Base-by-base conservation (phyloP, 75 land plant species). In the Cunninghamia lanceolata region DNA sequence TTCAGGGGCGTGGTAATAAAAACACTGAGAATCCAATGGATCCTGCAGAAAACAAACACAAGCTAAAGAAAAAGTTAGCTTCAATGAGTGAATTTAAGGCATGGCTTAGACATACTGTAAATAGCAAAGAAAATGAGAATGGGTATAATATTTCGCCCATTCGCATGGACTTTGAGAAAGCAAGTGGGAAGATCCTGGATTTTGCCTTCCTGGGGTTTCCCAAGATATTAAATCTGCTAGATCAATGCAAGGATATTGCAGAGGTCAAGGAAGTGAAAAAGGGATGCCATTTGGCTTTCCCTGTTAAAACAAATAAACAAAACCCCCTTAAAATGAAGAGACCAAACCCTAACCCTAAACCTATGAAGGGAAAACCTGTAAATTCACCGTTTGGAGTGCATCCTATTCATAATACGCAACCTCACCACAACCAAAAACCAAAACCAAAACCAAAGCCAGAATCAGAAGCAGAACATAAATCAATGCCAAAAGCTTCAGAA, bases 271-370 rank as follows among this genome's bases (percentile, higher is more conserved):
- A 78, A 78, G 47, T 78, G 11, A 78, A 9, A 21, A 42, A 77
- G 19, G 82, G 82, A 78, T 78, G 82, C 82, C 47, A 78, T 28
- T 3, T 78, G 82, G 82, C 82, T 78, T 78, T 78, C 43, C 82
- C 82, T 78, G 25, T 42, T 42, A 78, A 39, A 39, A 15, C 47
- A 5, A 36, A 7, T 9, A 78, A 78, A 78, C 25, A 77, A 19
- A 63, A 25, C 4, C 68, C 68, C 28, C 28, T 10, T 63, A 21
- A 63, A 63, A 21, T 25, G n/a, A 63, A 63, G 21, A 63, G 19
- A 63, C 28, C n/a, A 28, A 28, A 68, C n/a, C 32, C 73, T 68
- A 68, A 68, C 73, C 30, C 32, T 68, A 68, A 68, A 28, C 32
- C 73, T 68, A 68, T 3, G 30, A 68, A 30, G 34, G 46, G 15